Conservation (phyloP, 768 basidiomycete genomes). For the Lentinula aciculospora region DNA sequence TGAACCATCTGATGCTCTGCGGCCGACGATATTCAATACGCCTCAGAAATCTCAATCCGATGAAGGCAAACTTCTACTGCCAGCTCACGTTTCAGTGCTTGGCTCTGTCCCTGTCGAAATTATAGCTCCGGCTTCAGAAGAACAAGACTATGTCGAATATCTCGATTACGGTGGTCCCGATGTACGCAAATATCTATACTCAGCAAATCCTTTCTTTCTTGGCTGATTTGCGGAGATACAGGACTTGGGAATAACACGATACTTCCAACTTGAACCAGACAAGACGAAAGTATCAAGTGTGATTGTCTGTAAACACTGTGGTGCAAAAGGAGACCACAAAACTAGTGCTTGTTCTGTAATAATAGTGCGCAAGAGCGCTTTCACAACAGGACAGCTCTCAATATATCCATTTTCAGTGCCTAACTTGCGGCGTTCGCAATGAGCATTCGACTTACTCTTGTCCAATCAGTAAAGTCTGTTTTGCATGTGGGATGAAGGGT, state of each 20-base stretch:
- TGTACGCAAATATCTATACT: constrained; percentile 27
- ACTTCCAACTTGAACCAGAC: constrained; percentile 50
- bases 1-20: constrained; percentile 28
- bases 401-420: constrained; percentile 42
- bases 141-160: constrained; percentile 71
- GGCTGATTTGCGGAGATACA: constrained; percentile 15
- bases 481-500: constrained; percentile 78
- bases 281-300: constrained; percentile 38
- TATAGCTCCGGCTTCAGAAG: constrained; percentile 40
- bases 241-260: constrained; percentile 50
- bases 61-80: constrained; percentile 42
- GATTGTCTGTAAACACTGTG: constrained; percentile 72
- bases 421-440: constrained; percentile 75
- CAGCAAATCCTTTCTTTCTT: not conserved
- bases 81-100: constrained; percentile 63
- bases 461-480: constrained; percentile 78
- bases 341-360: constrained; percentile 62
- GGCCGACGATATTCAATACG: constrained; percentile 16
- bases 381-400: not conserved
- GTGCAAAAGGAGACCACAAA: constrained; percentile 66
- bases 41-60: not conserved
- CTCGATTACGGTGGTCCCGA: constrained; percentile 66
- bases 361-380: constrained; percentile 45
- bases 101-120: constrained; percentile 41
- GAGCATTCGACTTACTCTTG: constrained; percentile 76